Evolutionary conservation across 129 eudicot species (phyloP).

Genomic region (Escallonia rubra): DNA sequence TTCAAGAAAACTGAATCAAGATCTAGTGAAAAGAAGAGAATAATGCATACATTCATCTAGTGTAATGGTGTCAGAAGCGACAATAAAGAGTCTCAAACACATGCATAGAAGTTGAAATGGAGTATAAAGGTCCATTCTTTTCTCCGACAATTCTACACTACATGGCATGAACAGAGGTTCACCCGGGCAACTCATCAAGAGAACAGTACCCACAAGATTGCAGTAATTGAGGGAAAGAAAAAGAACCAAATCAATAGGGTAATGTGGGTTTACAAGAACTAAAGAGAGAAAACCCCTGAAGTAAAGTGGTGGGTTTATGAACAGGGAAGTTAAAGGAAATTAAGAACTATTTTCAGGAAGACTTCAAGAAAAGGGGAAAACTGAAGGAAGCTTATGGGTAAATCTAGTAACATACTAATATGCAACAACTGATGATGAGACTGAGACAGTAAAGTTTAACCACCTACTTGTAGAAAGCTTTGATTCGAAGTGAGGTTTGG

Average conservation of each 20-base stretch:
- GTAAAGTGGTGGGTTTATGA: conserved; percentile 4
- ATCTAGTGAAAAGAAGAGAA: conserved; percentile 19
- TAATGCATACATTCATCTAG: conserved; percentile 54
- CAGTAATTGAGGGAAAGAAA: conserved; percentile 13
- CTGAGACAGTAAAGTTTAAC: conserved; percentile 17
- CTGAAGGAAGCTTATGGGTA: conserved; percentile 19
- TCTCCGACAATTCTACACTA: too few relatives aligned
- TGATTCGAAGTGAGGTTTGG: conserved; percentile 62
- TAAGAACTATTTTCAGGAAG: not conserved
- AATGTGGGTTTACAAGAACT: not conserved
- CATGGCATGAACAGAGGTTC: too few relatives aligned
- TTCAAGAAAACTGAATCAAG: conserved; percentile 18
- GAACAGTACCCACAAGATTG: not conserved
- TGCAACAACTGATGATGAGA: conserved; percentile 34
- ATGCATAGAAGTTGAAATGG: conserved; percentile 36
- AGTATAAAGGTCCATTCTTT: conserved; percentile 41
- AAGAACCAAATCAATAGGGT: conserved; percentile 1
- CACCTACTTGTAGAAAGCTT: conserved; percentile 27
- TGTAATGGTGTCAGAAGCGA: conserved; percentile 42
- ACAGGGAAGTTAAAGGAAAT: not conserved
- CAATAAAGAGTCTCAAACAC: conserved; percentile 41
- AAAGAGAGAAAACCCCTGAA: not conserved
- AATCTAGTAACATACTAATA: conserved; percentile 31
- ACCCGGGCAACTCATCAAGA: too few relatives aligned
- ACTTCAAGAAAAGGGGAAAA: not conserved